Evolutionary conservation across 352 stramenopile genomes (phyloP).

Genomic region (Thraustochytrium striatum): DNA sequence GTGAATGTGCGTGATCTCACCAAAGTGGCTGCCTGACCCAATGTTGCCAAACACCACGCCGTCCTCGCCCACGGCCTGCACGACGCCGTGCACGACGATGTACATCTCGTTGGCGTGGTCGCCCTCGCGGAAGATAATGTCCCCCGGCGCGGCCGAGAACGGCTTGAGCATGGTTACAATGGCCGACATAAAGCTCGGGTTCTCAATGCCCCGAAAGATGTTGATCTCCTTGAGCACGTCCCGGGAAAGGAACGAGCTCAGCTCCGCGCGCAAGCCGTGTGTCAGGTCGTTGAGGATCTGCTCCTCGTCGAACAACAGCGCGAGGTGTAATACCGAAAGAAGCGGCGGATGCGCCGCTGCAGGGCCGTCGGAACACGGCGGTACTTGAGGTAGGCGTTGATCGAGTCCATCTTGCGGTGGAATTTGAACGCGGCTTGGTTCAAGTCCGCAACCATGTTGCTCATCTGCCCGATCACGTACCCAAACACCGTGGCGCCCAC

Average conservation of each 20-base stretch:
- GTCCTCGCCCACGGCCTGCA: conserved; percentile 4
- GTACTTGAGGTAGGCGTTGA: conserved; percentile 51
- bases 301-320: conserved; percentile 47
- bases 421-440: conserved; percentile 38
- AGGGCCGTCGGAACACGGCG: conserved; percentile 27
- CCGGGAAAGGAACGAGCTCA: conserved; percentile 44
- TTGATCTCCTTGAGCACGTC: conserved; percentile 46
- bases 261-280: conserved; percentile 21
- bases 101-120: conserved; percentile 46
- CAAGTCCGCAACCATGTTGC: conserved; percentile 21
- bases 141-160: conserved; percentile 18
- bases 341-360: conserved; percentile 12
- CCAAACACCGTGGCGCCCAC: conserved; percentile 42
- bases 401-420: conserved; percentile 46
- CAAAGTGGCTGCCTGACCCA: conserved; percentile 37
- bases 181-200: conserved; percentile 42
- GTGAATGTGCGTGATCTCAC: conserved; percentile 33
- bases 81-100: conserved; percentile 17
- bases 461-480: conserved; percentile 49
- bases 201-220: conserved; percentile 39
- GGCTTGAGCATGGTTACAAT: conserved; percentile 49
- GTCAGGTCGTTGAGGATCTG: conserved; percentile 49
- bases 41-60: conserved; percentile 24
- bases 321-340: conserved; percentile 20
- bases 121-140: conserved; percentile 41